Evolutionary conservation across 768 basidiomycete genomes (phyloP).

Genomic region (Leccinum incarnatum): DNA sequence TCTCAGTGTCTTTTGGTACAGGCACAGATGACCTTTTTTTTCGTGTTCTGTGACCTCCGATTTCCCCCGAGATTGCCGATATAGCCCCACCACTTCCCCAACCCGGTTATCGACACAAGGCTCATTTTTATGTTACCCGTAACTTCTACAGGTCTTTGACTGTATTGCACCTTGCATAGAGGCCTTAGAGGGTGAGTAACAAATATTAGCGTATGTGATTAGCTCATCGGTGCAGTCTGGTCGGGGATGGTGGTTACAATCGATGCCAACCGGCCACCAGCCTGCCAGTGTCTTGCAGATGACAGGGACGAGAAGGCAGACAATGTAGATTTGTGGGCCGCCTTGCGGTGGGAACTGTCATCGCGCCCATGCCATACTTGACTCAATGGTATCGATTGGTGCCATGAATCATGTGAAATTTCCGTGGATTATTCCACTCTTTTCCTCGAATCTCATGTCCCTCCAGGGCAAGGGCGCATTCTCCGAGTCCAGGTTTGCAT

Average conservation of each 20-base stretch:
- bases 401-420: neutral
- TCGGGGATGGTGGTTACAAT: neutral
- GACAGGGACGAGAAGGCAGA: neutral
- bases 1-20: neutral
- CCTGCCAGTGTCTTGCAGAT: neutral
- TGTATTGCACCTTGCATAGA: neutral
- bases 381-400: neutral
- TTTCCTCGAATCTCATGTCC: conserved; percentile 4
- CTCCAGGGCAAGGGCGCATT: neutral
- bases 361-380: neutral
- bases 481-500: neutral
- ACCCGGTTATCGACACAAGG: neutral
- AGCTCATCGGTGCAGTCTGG: neutral
- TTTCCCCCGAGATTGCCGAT: neutral
- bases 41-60: neutral
- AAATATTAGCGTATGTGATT: neutral
- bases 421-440: neutral
- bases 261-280: neutral
- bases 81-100: neutral
- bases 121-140: neutral
- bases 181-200: neutral
- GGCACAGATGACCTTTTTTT: neutral
- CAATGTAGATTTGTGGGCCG: neutral
- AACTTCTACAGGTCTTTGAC: neutral
- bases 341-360: neutral